Percentiles rank a stretch among this genome's conserved stretches.
Evolutionary conservation across 306 rosid genomes (phyloP).

Genomic region (Mimosa pudica): DNA sequence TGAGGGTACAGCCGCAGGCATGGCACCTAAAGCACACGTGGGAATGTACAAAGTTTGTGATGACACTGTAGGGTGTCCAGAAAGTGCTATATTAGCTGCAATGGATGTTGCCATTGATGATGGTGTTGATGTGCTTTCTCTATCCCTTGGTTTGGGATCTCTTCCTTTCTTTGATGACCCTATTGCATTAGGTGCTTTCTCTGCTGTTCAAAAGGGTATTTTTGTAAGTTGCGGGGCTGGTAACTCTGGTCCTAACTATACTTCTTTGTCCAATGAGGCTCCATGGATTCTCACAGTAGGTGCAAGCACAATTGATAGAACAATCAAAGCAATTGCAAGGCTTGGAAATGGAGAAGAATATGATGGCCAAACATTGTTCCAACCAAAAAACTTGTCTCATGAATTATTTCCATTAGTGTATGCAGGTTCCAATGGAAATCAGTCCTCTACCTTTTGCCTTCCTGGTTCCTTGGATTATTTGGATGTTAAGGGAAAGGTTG

Average conservation of each 20-base stretch:
- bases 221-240: slow-evolving; percentile 75
- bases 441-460: slow-evolving; percentile 17
- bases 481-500: slow-evolving; percentile 51
- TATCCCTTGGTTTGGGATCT: slow-evolving; percentile 63
- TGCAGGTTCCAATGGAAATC: slow-evolving; percentile 36
- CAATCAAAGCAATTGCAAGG: slow-evolving; percentile 41
- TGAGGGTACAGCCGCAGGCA: slow-evolving; percentile 65
- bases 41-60: slow-evolving; percentile 61
- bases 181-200: slow-evolving; percentile 67
- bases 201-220: slow-evolving; percentile 59
- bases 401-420: slow-evolving; percentile 47
- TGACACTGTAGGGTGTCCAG: slow-evolving; percentile 21
- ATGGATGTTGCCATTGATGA: slow-evolving; percentile 55
- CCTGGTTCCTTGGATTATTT: slow-evolving; percentile 33
- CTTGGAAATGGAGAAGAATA: slow-evolving; percentile 54
- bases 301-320: slow-evolving; percentile 63
- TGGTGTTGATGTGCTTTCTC: slow-evolving; percentile 72
- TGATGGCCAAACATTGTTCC: slow-evolving; percentile 49
- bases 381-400: slow-evolving; percentile 37
- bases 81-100: slow-evolving; percentile 49
- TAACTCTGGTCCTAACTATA: slow-evolving; percentile 51
- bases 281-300: slow-evolving; percentile 72
- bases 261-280: slow-evolving; percentile 58
- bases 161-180: slow-evolving; percentile 53
- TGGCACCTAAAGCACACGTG: slow-evolving; percentile 68